Base-by-base conservation (phyloP, 2,329 filamentous ascomycete species). In the Colletotrichum magnum region DNA sequence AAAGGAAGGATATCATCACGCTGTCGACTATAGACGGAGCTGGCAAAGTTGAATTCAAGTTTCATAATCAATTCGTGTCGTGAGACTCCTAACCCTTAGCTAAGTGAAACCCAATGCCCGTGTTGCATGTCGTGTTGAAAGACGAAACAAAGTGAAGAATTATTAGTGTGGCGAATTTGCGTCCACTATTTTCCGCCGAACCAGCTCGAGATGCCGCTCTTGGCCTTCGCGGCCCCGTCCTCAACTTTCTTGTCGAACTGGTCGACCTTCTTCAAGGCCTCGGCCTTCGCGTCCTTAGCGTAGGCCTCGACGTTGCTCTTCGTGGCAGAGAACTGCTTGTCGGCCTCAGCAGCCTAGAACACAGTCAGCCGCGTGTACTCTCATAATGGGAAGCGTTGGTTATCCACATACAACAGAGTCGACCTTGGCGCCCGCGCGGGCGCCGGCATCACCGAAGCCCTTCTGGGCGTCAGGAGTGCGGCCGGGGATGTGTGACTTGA, bases 171-270 rank as follows among this genome's bases (percentile, higher is more conserved):
- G 32, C 32, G 32, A 36, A 9, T 36, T 1, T 9, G 7, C 16
- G 18, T 18, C 32, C 32, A 10, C 74, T 78, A 83, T 78, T 88
- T 88, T 71, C 88, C 87, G 66, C 94, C 92, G 77, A 98, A 97
- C 95, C 94, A 98, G 79, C 92, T 89, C 50, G 92, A 93, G 75
- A 97, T 81, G 72, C 92, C 92, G 75, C 90, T 89, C 90, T 97
- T 97, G 52, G 94, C 93, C 85, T 97, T 92, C 59, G 90, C 82
- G 4, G 94, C 90, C 73, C 90, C 90, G 73, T 93, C 85, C 84
- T 95, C 93, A 60, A 97, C 92, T 73, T 90, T 94, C 76, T 90
- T 89, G 83, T 97, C 95, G 75, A 95, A 91, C 79, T 92, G 89
- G 81, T 98, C 92, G 59, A 96, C 89, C 76, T 94, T 93, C 78